Evolutionary conservation across 768 basidiomycete genomes (phyloP), one percentile per base, ranked within the genome.

Genomic region (Chalciporus pseudorubinellus): DNA sequence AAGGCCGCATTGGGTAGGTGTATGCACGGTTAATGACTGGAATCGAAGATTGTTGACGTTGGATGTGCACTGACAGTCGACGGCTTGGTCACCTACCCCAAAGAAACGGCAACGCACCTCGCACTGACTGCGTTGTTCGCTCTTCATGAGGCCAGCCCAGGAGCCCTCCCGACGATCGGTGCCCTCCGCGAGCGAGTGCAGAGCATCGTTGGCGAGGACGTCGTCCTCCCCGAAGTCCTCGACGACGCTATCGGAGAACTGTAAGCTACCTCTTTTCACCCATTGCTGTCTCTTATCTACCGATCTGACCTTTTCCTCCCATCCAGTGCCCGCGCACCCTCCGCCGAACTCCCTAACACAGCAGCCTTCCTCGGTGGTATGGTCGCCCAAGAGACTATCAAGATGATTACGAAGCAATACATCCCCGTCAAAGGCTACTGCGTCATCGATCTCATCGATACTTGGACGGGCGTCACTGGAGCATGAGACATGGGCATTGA

Each of bases 351-450:
- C 3, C 95, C 95, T 6, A 98, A 94, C 58, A 94, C 86, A 2
- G 92, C 95, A 0, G 95, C 95, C 2, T 83, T 98, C 62, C 74
- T 98, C 1, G 97, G 97, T 1, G 97, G 97, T 3, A 69, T 98
- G 31, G 87, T 98, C 18, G 93, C 95, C 21, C 97, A 99, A 60
- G 97, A 99, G 66, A 84, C 85, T 6, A 98, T 98, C 77, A 98
- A 99, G 78, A 78, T 98, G 72, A 87, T 95, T 61, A 99, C 95
- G 51, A 85, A 83, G 61, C 97, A 99, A 70, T 99, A 99, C 65
- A 79, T 95, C 13, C 95, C 97, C 8, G 79, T 95, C 56, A 82
- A 87, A 54, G 90, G 92, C 13, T 87, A 86, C 57, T 90, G 88
- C 59, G 77, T 92, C 20, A 74, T 95, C 43, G 94, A 98, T 71